Evolutionary conservation across 2,329 filamentous ascomycete genomes (phyloP).

Genomic region (Cordyceps cicadae): DNA sequence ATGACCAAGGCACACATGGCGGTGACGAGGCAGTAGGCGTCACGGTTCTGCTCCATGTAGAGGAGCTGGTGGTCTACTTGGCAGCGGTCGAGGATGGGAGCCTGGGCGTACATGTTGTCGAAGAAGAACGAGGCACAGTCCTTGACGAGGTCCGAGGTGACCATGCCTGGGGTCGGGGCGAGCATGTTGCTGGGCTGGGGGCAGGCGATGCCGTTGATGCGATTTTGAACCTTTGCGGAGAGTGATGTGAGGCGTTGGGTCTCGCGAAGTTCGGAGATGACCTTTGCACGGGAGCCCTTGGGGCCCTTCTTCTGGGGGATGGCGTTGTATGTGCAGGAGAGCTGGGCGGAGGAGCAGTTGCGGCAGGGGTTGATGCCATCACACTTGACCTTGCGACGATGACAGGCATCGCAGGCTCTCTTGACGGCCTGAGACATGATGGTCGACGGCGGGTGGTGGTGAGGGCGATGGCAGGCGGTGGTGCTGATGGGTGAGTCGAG

Average conservation of each 20-base stretch:
- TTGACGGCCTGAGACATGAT: constrained; percentile 46
- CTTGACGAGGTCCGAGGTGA: constrained; percentile 56
- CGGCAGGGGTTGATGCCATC: constrained; percentile 63
- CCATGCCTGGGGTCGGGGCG: constrained; percentile 49
- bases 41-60: constrained; percentile 53
- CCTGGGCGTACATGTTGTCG: constrained; percentile 54
- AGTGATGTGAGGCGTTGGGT: constrained; percentile 59
- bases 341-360: constrained; percentile 59
- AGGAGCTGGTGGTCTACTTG: constrained; percentile 49
- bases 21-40: constrained; percentile 56
- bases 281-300: constrained; percentile 65
- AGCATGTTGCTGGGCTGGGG: constrained; percentile 39
- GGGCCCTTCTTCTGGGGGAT: constrained; percentile 70
- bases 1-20: constrained; percentile 61
- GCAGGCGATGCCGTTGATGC: constrained; percentile 46
- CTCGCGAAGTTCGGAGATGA: constrained; percentile 65
- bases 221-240: constrained; percentile 52
- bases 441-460: constrained; percentile 5
- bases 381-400: constrained; percentile 68
- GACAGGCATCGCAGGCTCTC: constrained; percentile 64
- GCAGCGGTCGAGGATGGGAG: constrained; percentile 53
- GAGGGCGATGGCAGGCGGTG: not conserved
- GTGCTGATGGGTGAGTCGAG: not conserved
- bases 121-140: constrained; percentile 63
- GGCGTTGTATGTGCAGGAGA: constrained; percentile 66